Evolutionary conservation across 2,329 filamentous ascomycete genomes (phyloP), one percentile per base, ranked within the genome.

Genomic region (Ophiosphaerella korrae): DNA sequence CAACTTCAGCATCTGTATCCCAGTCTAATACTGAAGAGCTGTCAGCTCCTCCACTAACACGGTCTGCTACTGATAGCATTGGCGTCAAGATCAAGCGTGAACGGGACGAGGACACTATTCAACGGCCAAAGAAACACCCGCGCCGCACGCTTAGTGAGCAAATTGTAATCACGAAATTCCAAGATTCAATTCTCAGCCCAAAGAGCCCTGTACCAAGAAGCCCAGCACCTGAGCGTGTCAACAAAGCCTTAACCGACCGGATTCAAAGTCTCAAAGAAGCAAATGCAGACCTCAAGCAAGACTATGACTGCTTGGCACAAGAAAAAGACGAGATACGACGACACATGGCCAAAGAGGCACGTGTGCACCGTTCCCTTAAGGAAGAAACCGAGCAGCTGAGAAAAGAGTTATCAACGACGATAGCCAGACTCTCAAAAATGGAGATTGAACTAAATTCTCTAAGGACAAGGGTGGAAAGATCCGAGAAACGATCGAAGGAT

Each of bases 61-160:
- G 60, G 18, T 57, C 61, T 31, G 57, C 59, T 35, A 64, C 61
- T 4, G 61, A 64, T 11, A 55, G 50, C 32, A 32, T 51, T 3
- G 54, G 48, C 13, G 41, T 58, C 21, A 64, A 55, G n/a, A 58
- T 64, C 23, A 67, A 67, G 40, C 63, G 64, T 12, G 62, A 66
- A 48, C 56, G 60, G 16, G 62, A 64, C 26, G 63, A 62, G 26
- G 59, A 66, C 29, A 53, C 53, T 37, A 36, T 52, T 12, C 41
- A 36, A 33, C 57, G 50, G 11, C 63, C 48, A 3, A 64, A 52
- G 38, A 65, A 57, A 50, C 60, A 52, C 44, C 58, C 58, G 16
- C 53, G 63, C 6, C 51, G 57, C 13, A 60, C 56, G 3, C 48
- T 61, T 3, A 63, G 58, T 43, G 59, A 64, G 45, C 59, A 63